These are phyloP conservation scores for Amaranthus hypochondriacus DNA, from an alignment of 148 eudicot genomes.

Conservation along the genomic window DNA sequence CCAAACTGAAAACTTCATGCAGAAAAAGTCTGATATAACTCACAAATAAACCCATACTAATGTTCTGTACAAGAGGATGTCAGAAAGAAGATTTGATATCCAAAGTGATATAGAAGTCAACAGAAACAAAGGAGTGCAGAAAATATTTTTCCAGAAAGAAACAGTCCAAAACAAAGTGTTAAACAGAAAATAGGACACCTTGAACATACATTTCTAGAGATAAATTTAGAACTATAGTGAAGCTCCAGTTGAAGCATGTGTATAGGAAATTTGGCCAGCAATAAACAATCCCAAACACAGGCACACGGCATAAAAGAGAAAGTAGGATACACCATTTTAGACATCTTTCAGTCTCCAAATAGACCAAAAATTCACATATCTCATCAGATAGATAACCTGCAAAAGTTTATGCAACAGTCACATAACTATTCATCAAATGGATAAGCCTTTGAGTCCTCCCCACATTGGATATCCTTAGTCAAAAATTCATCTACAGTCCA, in stretches of 20 bases:
- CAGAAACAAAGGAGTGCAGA: neutral
- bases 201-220: too few species aligned
- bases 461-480: neutral
- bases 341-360: too few species aligned
- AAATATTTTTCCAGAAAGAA: too few species aligned
- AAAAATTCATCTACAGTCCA: neutral
- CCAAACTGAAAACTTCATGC: slow-evolving; percentile 7
- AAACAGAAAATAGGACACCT: too few species aligned
- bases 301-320: too few species aligned
- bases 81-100: neutral
- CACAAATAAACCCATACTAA: neutral
- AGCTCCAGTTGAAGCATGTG: too few species aligned
- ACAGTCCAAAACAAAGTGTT: too few species aligned
- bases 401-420: neutral
- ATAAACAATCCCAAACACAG: too few species aligned
- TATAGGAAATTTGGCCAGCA: too few species aligned
- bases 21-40: neutral
- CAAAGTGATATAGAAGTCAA: neutral
- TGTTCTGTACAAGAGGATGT: neutral
- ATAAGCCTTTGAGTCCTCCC: neutral
- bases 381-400: neutral
- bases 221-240: too few species aligned
- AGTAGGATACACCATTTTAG: too few species aligned
- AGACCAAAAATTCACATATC: too few species aligned
- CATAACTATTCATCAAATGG: neutral